Base-by-base conservation (phyloP, 2,329 filamentous ascomycete species). In the Paracoccidioides brasiliensis region DNA sequence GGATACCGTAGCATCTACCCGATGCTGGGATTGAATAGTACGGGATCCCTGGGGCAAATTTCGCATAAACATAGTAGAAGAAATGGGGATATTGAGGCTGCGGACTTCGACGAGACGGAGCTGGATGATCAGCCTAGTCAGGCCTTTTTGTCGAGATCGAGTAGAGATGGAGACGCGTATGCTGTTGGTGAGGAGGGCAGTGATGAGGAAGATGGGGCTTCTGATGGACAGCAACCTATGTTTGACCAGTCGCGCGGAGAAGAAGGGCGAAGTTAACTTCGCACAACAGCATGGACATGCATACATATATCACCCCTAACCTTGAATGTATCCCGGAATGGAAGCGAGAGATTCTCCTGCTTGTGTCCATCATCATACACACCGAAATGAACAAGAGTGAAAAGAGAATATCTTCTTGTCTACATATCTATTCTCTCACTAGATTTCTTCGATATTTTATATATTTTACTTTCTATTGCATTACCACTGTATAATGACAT, bases 21-120 rank as follows among this genome's bases (percentile, higher is more conserved):
- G 40, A 72, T 76, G 55, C 74, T 72, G 32, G 64, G 73, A 12
- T 69, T 70, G 46, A 53, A 60, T 12, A 62, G 64, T 46, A 58
- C 55, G 5, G 57, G 52, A n/a, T 69, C 46, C 32, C 67, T 79
- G 28, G 71, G 76, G 56, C 74, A 74, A 32, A 79, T 80, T 63
- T 67, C 74, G 12, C 67, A 69, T 55, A 74, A 72, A 57, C 65
- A 65, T 35, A 67, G 67, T 14, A 64, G 64, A 55, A 67, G 67
- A 51, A 65, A 64, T 32, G 64, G 64, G 33, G 81, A 84, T 65
- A 69, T 84, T 22, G 81, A 84, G 65, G 79, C 80, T 33, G 58
- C 54, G 8, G 80, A 81, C 61, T 83, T 81, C 64, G 80, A 83
- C 58, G 81, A 83, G 64, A 70, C 76, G 2, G 81, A 83, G 64